phyloP scores from a whole-genome alignment of 768 basidiomycete species.

The Tulasnella sp. region DNA sequence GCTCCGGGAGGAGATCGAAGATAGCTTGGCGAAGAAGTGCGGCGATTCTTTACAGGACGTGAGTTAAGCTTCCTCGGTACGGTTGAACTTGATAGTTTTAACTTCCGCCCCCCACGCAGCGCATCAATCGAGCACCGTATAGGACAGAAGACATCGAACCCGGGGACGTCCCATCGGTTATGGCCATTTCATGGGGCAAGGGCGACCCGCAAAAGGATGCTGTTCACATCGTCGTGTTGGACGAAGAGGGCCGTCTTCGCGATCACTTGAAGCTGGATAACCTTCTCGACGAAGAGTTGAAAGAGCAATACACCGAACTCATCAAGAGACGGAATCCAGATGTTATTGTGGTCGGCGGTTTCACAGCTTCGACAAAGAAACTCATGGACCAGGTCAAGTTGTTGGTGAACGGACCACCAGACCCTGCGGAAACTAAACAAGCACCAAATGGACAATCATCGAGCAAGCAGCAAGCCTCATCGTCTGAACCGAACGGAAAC shows the following conservation, averaged over 20 bases:
- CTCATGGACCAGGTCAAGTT: conserved; percentile 68
- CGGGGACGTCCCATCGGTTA: conserved; percentile 76
- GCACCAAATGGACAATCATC: neutral
- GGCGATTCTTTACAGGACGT: conserved; percentile 72
- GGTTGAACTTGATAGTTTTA: conserved; percentile 14
- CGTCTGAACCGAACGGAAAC: conserved; percentile 12
- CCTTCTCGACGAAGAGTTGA: conserved; percentile 67
- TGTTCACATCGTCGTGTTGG: conserved; percentile 81
- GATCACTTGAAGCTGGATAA: conserved; percentile 90
- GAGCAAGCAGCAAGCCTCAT: conserved; percentile 15
- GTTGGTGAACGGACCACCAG: conserved; percentile 46
- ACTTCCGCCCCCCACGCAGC: conserved; percentile 50
- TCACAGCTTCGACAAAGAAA: conserved; percentile 78
- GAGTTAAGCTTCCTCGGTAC: conserved; percentile 40
- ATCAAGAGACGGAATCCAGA: conserved; percentile 81
- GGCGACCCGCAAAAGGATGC: conserved; percentile 93
- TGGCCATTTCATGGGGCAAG: conserved; percentile 93
- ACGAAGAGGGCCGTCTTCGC: conserved; percentile 87
- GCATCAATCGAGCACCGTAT: conserved; percentile 82
- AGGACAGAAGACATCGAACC: conserved; percentile 61
- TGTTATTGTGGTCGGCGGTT: conserved; percentile 87
- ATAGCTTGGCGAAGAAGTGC: conserved; percentile 70
- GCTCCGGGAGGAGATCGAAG: conserved; percentile 88
- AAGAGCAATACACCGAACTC: conserved; percentile 80
- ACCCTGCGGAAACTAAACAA: neutral